phyloP scores from a whole-genome alignment of 176 grass and related monocot genomes.

The Aegilops sharonensis region DNA sequence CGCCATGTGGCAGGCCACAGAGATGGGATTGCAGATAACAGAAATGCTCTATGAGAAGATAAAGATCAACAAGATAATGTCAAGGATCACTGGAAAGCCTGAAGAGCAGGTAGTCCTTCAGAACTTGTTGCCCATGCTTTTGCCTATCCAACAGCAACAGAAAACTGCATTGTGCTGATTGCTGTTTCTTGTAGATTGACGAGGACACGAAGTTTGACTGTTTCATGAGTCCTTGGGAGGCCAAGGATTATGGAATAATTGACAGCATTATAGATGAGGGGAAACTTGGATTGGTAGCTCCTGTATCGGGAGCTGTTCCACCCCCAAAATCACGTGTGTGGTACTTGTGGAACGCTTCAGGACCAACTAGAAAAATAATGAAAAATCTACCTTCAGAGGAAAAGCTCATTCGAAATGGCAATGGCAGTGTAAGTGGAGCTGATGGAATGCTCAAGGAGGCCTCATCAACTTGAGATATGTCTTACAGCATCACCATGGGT shows the following conservation, averaged over 20 bases:
- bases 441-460: constrained; percentile 44
- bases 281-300: constrained; percentile 79
- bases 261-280: constrained; percentile 78
- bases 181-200: constrained; percentile 60
- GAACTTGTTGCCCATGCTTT: constrained; percentile 19
- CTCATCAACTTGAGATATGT: constrained; percentile 27
- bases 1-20: constrained; percentile 40
- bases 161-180: constrained; percentile 7
- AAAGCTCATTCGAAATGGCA: constrained; percentile 49
- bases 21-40: constrained; percentile 68
- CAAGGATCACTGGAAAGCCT: constrained; percentile 89
- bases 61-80: constrained; percentile 93
- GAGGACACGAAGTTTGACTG: constrained; percentile 82
- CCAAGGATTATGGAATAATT: constrained; percentile 89
- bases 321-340: constrained; percentile 82
- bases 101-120: constrained; percentile 59
- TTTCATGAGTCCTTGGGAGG: constrained; percentile 97
- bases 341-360: constrained; percentile 71
- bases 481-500: neutral
- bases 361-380: constrained; percentile 55
- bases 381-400: constrained; percentile 71
- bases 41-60: constrained; percentile 89
- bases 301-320: constrained; percentile 51
- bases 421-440: constrained; percentile 22
- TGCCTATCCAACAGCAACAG: neutral